Evolutionary conservation across 2,329 filamentous ascomycete genomes (phyloP).

Genomic region (Daldinia sp.): DNA sequence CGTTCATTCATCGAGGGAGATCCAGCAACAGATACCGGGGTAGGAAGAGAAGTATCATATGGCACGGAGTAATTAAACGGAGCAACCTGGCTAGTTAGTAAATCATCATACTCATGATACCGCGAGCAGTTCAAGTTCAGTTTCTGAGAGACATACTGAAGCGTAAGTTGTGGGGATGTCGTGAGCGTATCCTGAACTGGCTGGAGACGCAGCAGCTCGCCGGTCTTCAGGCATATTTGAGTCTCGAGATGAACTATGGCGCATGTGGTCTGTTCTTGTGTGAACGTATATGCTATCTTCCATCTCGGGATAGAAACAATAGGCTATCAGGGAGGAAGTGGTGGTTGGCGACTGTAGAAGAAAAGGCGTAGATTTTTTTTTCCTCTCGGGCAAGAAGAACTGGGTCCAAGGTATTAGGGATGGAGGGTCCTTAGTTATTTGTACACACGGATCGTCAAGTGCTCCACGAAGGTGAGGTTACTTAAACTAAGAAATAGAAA

Average conservation of each 20-base stretch:
- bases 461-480: conserved; percentile 24
- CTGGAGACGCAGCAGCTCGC: conserved; percentile 42
- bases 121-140: conserved; percentile 2
- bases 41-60: conserved; percentile 61
- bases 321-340: conserved; percentile 22
- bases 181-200: conserved; percentile 46
- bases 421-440: conserved; percentile 45
- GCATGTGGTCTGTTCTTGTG: conserved; percentile 42
- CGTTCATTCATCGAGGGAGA: conserved; percentile 63
- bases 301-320: conserved; percentile 41
- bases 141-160: conserved; percentile 44
- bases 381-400: conserved; percentile 26
- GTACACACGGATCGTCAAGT: conserved; percentile 40
- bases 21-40: conserved; percentile 63
- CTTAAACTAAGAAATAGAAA: conserved; percentile 30
- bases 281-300: conserved; percentile 46
- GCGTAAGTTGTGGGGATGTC: conserved; percentile 48
- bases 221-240: conserved; percentile 41
- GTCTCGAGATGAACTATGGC: conserved; percentile 42
- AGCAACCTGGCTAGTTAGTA: conserved; percentile 50
- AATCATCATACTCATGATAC: conserved; percentile 24
- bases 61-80: conserved; percentile 54
- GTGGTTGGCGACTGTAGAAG: conserved; percentile 34
- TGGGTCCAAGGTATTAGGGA: conserved; percentile 33
- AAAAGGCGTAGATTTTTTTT: conserved; percentile 31